Evolutionary conservation across 2,329 filamentous ascomycete species (phyloP), one percentile per base, ranked within the genome.

Genomic region (Fusarium palustre): DNA sequence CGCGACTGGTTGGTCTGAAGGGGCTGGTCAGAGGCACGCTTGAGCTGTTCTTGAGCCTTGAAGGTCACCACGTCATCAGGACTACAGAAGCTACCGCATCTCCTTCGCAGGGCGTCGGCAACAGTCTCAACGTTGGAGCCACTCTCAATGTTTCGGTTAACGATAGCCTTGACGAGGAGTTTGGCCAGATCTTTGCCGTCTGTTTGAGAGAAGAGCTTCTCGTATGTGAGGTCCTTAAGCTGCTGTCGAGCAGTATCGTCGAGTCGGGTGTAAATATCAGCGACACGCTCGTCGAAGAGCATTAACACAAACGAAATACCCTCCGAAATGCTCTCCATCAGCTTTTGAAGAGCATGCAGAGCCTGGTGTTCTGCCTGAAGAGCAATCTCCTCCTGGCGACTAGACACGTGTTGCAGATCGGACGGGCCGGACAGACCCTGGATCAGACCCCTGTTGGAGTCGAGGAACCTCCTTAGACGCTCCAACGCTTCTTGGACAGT

Each of bases 71-170:
- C 96, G 81, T 99, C 96, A 69, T 99, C 95, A 1, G 95, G 90
- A 75, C 94, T 97, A 79, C 96, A 99, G 86, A 99, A 99, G 80
- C 92, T 97, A 66, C 96, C 97, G 73, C 96, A 99, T 73, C 94
- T 89, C 73, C 96, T 87, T 47, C 96, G 88, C 50, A 99, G 83
- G n/a, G 94, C 93, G 79, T 99, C 96, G 0, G 96, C 95, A 25
- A 99, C 94, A 0, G 94, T 97, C 81, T 99, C 97, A 22, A 99
- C 95, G 68, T 98, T 99, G 7, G 94, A 95, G 12, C 97, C 96
- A 75, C 93, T 97, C 60, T 95, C 92, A 73, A 99, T 99, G 78
- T 97, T 99, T 75, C 94, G 90, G 79, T 98, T 98, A 56, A 99
- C 96, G 75, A 99, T 98, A 1, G 95, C 94, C 79, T 98, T 99